Evolutionary conservation across 768 basidiomycete species (phyloP).

Genomic region (Phylloporus arenicola): DNA sequence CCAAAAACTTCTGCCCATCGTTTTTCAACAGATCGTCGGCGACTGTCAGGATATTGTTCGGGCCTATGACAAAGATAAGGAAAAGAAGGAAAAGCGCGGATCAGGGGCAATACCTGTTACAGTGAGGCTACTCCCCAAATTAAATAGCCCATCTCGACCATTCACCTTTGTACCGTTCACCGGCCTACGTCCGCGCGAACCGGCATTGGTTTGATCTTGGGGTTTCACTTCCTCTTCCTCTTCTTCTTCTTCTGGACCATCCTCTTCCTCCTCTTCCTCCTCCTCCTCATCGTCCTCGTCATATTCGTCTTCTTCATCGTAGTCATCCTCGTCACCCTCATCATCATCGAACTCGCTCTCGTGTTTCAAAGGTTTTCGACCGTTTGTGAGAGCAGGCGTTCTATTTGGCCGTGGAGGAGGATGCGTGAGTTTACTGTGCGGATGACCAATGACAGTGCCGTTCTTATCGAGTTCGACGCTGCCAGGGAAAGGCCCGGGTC

Average conservation of each 20-base stretch:
- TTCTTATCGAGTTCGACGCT: conserved; percentile 95
- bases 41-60: conserved; percentile 94
- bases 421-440: conserved; percentile 28
- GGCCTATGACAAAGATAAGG: conserved; percentile 41
- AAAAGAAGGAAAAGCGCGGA: conserved; percentile 4
- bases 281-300: conserved; percentile 62
- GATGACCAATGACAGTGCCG: conserved; percentile 55
- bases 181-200: conserved; percentile 35
- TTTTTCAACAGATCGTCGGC: conserved; percentile 98
- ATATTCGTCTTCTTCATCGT: conserved; percentile 52
- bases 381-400: conserved; percentile 31
- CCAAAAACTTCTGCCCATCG: conserved; percentile 96
- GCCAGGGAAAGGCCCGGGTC: conserved; percentile 97
- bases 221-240: conserved; percentile 45
- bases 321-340: conserved; percentile 51
- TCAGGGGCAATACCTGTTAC: conserved; percentile 54
- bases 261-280: conserved; percentile 67
- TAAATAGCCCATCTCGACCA: conserved; percentile 65
- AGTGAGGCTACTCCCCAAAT: conserved; percentile 76
- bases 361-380: conserved; percentile 42
- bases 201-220: conserved; percentile 31
- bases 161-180: conserved; percentile 43
- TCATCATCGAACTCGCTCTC: conserved; percentile 67
- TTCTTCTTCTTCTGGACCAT: conserved; percentile 54
- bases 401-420: conserved; percentile 38